Percentiles rank a stretch among this genome's conserved stretches.
phyloP scores from a whole-genome alignment of 1,284 basidiomycete species.

The Mycena citricolor region DNA sequence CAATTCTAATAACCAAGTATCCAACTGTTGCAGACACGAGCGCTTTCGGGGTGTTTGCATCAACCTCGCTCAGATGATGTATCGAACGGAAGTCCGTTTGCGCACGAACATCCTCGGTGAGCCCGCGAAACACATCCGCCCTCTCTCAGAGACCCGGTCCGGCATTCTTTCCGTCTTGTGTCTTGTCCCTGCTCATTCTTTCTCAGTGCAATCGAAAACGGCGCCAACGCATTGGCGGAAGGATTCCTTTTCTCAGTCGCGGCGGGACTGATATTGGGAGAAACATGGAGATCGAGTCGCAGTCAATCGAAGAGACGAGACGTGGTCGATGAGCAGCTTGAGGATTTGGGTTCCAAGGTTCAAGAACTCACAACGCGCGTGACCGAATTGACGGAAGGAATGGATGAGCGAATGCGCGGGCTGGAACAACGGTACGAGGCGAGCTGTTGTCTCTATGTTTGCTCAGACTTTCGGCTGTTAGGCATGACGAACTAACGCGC shows the following conservation, averaged over 20 bases:
- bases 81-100: conserved; percentile 75
- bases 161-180: conserved; percentile 25
- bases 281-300: conserved; percentile 75
- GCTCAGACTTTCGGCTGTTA: conserved; percentile 28
- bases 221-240: conserved; percentile 84
- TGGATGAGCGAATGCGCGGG: conserved; percentile 45
- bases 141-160: conserved; percentile 80
- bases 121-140: conserved; percentile 73
- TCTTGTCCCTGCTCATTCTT: background rate
- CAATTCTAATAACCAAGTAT: background rate
- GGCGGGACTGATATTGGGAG: conserved; percentile 72
- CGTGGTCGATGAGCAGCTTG: conserved; percentile 71
- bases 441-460: background rate
- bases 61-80: conserved; percentile 78
- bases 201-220: conserved; percentile 82
- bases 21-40: conserved; percentile 59
- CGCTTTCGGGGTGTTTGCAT: conserved; percentile 77
- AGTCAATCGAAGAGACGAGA: conserved; percentile 75
- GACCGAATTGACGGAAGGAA: conserved; percentile 42
- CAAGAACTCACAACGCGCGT: conserved; percentile 47
- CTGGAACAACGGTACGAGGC: conserved; percentile 47
- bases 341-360: conserved; percentile 52
- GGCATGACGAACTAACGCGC: conserved; percentile 63
- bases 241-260: conserved; percentile 85
- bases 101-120: conserved; percentile 82